A percentile compares a stretch with the other conserved stretches of the same genome.
These are phyloP conservation scores for Pseudocercospora musae DNA, from an alignment of 2,329 filamentous ascomycete species.

Conservation along the genomic window DNA sequence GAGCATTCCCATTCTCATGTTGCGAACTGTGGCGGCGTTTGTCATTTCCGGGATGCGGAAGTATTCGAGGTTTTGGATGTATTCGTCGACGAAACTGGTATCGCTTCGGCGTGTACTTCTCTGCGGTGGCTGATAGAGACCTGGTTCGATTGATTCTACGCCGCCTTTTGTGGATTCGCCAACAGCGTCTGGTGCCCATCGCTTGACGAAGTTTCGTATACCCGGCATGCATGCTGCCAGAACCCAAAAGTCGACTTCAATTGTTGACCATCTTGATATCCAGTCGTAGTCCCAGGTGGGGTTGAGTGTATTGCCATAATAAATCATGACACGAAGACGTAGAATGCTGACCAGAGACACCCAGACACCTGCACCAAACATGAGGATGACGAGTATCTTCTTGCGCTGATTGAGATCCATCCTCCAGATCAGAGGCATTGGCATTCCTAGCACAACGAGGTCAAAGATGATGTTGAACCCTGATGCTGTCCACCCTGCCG, in stretches of 20 bases:
- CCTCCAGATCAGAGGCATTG: constrained; percentile 10
- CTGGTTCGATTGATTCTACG: constrained; percentile 1
- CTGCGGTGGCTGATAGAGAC: not conserved
- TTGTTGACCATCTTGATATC: constrained; percentile 1
- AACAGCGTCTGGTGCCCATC: not conserved
- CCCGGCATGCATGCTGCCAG: constrained; percentile 4
- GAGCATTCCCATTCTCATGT: not conserved
- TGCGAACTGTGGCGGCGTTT: not conserved
- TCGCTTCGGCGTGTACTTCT: not conserved
- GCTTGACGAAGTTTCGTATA: constrained; percentile 5
- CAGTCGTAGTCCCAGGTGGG: constrained; percentile 4
- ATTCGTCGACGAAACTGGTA: not conserved
- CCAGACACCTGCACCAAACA: constrained; percentile 9
- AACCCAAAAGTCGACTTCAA: constrained; percentile 3
- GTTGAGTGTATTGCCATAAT: constrained; percentile 1
- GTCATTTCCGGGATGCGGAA: constrained; percentile 1
- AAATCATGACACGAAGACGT: not conserved
- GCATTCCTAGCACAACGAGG: constrained; percentile 3
- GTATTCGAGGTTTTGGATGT: constrained; percentile 2
- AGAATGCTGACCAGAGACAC: constrained; percentile 1
- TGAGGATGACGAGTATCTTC: constrained; percentile 10
- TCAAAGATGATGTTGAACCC: constrained; percentile 14
- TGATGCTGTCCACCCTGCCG: constrained; percentile 5
- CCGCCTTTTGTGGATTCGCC: constrained; percentile 1
- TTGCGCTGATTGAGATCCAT: constrained; percentile 12